Percentiles rank a stretch among this genome's conserved stretches.
phyloP scores from a whole-genome alignment of 495 filamentous ascomycete species.

The Aspergillus ostianus region DNA sequence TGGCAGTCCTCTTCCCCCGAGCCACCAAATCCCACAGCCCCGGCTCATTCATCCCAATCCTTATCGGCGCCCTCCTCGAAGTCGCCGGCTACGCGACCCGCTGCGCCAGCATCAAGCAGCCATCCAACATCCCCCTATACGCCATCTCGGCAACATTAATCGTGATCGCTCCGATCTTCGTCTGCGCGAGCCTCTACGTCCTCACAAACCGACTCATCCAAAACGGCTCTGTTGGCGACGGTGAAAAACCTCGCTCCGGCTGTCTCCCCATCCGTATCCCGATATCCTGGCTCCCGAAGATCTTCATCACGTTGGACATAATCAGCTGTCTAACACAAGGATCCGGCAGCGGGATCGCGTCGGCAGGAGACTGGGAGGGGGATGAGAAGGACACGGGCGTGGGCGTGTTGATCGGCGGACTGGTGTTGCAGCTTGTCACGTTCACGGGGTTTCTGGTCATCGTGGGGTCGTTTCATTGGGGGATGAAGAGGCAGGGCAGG shows the following conservation, averaged over 20 bases:
- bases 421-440: constrained; percentile 28
- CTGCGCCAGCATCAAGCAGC: constrained; percentile 13
- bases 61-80: constrained; percentile 21
- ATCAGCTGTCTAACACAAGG: constrained; percentile 33
- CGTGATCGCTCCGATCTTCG: constrained; percentile 31
- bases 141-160: constrained; percentile 31
- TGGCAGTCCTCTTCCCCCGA: neutral
- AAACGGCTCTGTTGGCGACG: neutral
- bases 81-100: constrained; percentile 23
- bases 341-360: constrained; percentile 33
- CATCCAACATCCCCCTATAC: constrained; percentile 19
- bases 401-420: constrained; percentile 28
- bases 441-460: constrained; percentile 29
- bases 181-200: constrained; percentile 34
- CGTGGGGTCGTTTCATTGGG: constrained; percentile 20
- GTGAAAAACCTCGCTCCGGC: neutral
- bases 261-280: constrained; percentile 20
- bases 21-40: neutral
- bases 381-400: constrained; percentile 19
- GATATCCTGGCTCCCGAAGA: constrained; percentile 23
- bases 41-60: constrained; percentile 20
- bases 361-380: constrained; percentile 30
- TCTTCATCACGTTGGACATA: constrained; percentile 35
- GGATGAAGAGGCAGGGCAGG: constrained; percentile 1
- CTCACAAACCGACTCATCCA: constrained; percentile 29